Evolutionary conservation across 140 eudicot species (phyloP), one percentile per base, ranked within the genome.

Genomic region (Erigeron philadelphicus): DNA sequence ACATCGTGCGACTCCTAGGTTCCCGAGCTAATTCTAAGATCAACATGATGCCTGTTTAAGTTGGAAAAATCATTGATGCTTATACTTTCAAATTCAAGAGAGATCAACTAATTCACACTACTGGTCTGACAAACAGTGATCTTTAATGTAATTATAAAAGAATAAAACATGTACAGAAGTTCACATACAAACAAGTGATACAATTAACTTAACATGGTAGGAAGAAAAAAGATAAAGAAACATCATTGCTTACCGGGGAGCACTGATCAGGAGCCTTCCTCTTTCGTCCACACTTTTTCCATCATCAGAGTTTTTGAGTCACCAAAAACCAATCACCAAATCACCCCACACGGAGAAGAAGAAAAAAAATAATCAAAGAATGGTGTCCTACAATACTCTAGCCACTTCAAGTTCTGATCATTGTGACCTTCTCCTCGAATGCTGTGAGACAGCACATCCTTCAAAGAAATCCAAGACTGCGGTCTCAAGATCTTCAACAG

Each of bases 181-280:
- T 72, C 63, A 64, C 80, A 79, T 75, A 80, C 81, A 71, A 87
- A 82, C 88, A 82, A 76, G 82, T 61, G 81, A 77, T 76, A 74
- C 83, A 78, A 83, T 73, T 79, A 58, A 50, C 76, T 63, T 64
- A 68, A 66, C 75, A 59, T 67, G 9, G 64, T 58, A 10, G 25
- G 18, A 13, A 61, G 40, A 35, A n/a, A 52, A 38, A 68, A 18
- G 66, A 76, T 61, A 18, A 56, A 41, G 63, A 65, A 80, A 82
- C 78, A 86, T 65, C 78, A 74, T 66, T 79, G 81, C 89, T 83
- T 86, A 81, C 87, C 76, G 75, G 46, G 84, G 71, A 79, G 81
- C 64, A 72, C 54, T 52, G 68, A 73, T 73, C 55, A 75, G 67
- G 76, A 78, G 23, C 5, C 57, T 52, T 65, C 45, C 75, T 60